Base-by-base conservation (phyloP, 2,329 filamentous ascomycete genomes). In the Penicillium sp. region DNA sequence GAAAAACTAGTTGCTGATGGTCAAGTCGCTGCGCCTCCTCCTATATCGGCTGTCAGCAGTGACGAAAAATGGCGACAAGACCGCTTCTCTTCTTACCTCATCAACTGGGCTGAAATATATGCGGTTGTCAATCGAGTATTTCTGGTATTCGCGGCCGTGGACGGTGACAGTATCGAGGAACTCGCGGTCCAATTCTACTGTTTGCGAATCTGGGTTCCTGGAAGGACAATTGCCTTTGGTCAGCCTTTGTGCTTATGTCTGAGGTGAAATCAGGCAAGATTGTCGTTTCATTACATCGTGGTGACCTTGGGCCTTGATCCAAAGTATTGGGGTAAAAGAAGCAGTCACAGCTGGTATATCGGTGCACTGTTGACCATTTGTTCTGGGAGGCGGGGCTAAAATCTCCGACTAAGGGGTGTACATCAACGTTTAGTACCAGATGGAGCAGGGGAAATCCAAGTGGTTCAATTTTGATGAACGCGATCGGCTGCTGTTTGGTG, bases 101-200 rank as follows among this genome's bases (percentile, higher is more conserved):
- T 92, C 89, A 58, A 89, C 80, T 9, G 89, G 89, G 47, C 80
- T 84, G 66, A 89, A 88, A 71, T 89, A 90, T 61, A 85, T 83
- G 37, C 79, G 80, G 65, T 88, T 85, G 33, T 87, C 82, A 54
- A 91, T 73, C 19, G 89, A 83, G 76, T 88, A 87, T 69, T 82
- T 82, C 65, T 92, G 89, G 71, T 86, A 92, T 49, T 83, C 81
- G 70, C 89, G 82, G 60, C 86, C 86, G 71, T 87, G 80, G 64
- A 87, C 78, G 16, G 80, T 78, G 59, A 89, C 75, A 5, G 84
- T 87, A 68, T 88, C 82, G 64, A 84, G 78, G 69, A 85, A 85
- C 46, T 77, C 76, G 55, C 82, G 81, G 73, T 89, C 86, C 65
- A 90, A 76, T 54, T 76, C 76, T 59, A 70, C 72, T 50, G 81